These are phyloP conservation scores for Aspergillus thermomutatus DNA, from an alignment of 2,329 filamentous ascomycete genomes.

Conservation along the genomic window DNA sequence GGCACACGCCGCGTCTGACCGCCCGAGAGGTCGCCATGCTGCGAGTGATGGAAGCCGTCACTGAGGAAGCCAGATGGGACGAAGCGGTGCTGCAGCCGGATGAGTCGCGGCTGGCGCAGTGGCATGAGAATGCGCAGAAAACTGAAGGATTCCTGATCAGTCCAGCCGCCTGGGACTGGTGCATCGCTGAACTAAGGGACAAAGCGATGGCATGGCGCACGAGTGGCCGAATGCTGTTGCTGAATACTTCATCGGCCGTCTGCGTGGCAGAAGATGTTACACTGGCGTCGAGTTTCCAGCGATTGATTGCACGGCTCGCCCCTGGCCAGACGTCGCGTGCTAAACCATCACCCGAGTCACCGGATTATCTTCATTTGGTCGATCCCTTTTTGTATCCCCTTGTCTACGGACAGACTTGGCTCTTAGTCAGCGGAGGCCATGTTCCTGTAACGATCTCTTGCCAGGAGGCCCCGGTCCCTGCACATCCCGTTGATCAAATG, in stretches of 20 bases:
- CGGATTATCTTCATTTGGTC: no score
- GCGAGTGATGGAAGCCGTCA: constrained; percentile 9
- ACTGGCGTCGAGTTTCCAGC: no score
- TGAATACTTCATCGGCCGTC: constrained; percentile 5
- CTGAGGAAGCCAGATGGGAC: constrained; percentile 4
- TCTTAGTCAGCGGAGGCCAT: no score
- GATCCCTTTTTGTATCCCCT: no score
- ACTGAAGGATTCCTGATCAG: constrained; percentile 4
- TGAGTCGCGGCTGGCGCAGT: constrained; percentile 2
- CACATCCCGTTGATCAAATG: neutral
- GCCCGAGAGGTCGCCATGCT: constrained; percentile 11
- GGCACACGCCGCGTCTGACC: constrained; percentile 8
- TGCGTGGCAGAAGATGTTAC: constrained; percentile 1
- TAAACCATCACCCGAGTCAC: no score
- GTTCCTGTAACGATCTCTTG: no score
- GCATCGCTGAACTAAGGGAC: constrained; percentile 5
- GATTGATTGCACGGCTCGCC: no score
- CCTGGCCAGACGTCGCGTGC: no score
- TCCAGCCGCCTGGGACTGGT: constrained; percentile 5
- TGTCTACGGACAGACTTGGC: no score
- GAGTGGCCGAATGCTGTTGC: constrained; percentile 2
- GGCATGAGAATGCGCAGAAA: constrained; percentile 3
- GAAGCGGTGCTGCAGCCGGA: neutral
- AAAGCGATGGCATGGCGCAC: constrained; percentile 1
- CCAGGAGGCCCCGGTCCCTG: no score